A percentile compares a stretch with the other conserved stretches of the same genome.
phyloP scores from a whole-genome alignment of 306 rosid genomes.

The Rosa persica region DNA sequence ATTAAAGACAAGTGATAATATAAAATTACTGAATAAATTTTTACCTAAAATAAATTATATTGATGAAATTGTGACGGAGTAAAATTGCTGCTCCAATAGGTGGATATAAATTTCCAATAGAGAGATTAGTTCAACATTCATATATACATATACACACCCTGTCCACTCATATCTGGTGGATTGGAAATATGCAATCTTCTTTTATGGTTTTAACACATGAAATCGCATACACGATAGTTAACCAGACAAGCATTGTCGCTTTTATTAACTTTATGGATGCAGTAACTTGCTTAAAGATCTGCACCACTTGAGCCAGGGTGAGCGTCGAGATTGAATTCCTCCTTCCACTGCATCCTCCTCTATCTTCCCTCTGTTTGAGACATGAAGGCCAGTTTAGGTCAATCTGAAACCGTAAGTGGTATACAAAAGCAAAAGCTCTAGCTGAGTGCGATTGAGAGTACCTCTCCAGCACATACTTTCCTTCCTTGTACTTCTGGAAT shows the following conservation, averaged over 20 bases:
- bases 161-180: neutral
- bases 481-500: conserved; percentile 68
- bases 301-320: conserved; percentile 58
- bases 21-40: too few species aligned
- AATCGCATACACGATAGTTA: neutral
- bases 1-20: too few species aligned
- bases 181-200: neutral
- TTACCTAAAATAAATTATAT: neutral
- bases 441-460: neutral
- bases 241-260: too few species aligned
- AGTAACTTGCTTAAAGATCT: conserved; percentile 50
- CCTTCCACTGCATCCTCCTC: conserved; percentile 39
- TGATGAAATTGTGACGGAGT: neutral
- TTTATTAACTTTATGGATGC: conserved; percentile 12
- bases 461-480: conserved; percentile 84
- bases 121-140: too few species aligned
- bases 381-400: neutral
- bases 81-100: too few species aligned
- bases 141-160: neutral
- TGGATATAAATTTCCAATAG: too few species aligned
- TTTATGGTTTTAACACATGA: neutral
- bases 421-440: conserved; percentile 14
- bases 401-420: neutral
- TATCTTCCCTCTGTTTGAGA: conserved; percentile 52
- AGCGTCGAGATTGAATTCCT: conserved; percentile 57